Percentiles rank a stretch among this genome's conserved stretches.
Conservation (phyloP, 257 asterid species). For the Euphrasia confusa region DNA sequence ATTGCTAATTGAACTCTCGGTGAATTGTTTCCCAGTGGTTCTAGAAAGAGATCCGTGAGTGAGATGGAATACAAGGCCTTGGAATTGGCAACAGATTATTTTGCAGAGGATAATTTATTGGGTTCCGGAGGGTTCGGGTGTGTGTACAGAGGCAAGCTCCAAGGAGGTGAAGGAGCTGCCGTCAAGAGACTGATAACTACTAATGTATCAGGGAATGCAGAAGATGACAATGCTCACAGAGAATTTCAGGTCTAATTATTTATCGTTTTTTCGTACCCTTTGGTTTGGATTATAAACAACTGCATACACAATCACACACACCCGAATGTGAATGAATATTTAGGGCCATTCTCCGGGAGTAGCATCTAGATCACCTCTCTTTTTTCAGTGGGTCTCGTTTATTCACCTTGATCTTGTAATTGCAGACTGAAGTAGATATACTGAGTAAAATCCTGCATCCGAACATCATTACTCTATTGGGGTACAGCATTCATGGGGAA, state of each 20-base stretch:
- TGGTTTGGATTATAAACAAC: no score
- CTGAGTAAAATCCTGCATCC: conserved; percentile 67
- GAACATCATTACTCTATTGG: conserved; percentile 55
- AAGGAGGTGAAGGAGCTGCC: conserved; percentile 45
- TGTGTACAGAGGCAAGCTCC: conserved; percentile 57
- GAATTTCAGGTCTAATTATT: conserved; percentile 55
- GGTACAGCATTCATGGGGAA: conserved; percentile 52
- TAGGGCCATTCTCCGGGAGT: no score
- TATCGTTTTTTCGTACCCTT: neutral
- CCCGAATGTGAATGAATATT: no score
- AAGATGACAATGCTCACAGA: conserved; percentile 31
- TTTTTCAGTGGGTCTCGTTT: neutral
- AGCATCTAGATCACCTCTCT: neutral
- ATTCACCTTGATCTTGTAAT: conserved; percentile 9
- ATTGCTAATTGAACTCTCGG: conserved; percentile 5
- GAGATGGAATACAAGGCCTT: conserved; percentile 50
- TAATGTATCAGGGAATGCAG: neutral
- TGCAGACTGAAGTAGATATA: conserved; percentile 66
- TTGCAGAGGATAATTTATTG: conserved; percentile 42
- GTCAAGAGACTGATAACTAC: conserved; percentile 47
- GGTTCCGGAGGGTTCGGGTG: conserved; percentile 75
- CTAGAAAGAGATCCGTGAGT: conserved; percentile 28
- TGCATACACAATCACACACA: no score
- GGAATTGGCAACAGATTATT: conserved; percentile 55
- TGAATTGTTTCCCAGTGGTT: conserved; percentile 19